phyloP scores from a whole-genome alignment of 1,284 basidiomycete species.

The Irpex sp. region DNA sequence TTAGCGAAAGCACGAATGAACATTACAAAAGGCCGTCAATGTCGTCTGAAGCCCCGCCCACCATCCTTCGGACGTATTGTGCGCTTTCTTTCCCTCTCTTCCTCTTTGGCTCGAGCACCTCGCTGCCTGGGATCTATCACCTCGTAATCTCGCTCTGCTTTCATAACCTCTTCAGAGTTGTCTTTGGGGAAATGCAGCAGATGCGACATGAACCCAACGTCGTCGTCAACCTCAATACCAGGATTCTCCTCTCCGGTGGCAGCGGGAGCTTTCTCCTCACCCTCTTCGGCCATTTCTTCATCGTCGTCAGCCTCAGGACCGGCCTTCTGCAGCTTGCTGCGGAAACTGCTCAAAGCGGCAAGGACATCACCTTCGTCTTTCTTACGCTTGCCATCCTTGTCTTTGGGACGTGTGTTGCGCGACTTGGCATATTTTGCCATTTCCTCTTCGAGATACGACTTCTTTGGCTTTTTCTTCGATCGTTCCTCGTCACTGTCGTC shows the following conservation, averaged over 20 bases:
- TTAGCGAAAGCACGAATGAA: neutral
- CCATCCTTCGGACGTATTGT: conserved; percentile 31
- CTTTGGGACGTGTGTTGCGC: conserved; percentile 58
- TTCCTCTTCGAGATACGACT: conserved; percentile 77
- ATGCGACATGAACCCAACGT: conserved; percentile 78
- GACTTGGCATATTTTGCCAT: conserved; percentile 75
- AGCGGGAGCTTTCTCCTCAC: conserved; percentile 6
- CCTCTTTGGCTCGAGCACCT: conserved; percentile 66
- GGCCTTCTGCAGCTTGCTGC: conserved; percentile 57
- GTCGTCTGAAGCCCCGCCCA: conserved; percentile 23
- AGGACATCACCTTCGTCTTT: conserved; percentile 80
- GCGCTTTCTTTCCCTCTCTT: conserved; percentile 65
- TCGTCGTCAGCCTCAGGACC: conserved; percentile 33
- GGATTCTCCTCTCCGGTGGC: conserved; percentile 36
- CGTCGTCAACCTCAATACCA: conserved; percentile 78
- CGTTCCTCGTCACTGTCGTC: conserved; percentile 59
- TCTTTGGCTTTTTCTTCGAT: conserved; percentile 55
- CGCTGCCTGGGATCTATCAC: conserved; percentile 79
- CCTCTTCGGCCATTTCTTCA: conserved; percentile 19
- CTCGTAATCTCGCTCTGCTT: conserved; percentile 88
- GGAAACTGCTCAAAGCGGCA: conserved; percentile 68
- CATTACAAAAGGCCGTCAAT: neutral
- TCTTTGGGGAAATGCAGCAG: conserved; percentile 77
- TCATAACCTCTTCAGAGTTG: conserved; percentile 67
- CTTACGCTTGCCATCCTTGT: conserved; percentile 40